Evolutionary conservation across 2,329 filamentous ascomycete species (phyloP), one percentile per base, ranked within the genome.

Genomic region (Rhynchosporium agropyri): DNA sequence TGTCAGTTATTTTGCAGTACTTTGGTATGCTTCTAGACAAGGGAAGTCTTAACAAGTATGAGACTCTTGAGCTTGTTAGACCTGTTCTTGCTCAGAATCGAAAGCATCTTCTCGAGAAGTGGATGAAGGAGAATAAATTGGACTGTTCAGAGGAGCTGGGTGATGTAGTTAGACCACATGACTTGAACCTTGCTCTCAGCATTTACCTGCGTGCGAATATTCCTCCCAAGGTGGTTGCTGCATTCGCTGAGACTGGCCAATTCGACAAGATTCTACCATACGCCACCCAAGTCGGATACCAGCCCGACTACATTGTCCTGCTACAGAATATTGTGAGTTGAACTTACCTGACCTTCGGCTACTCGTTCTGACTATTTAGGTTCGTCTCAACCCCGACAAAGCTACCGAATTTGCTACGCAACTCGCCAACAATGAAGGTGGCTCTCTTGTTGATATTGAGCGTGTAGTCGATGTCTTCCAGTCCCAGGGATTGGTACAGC

Each of bases 401-500:
- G 94, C 91, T 67, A 87, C 91, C 0, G 95, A 99, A 74, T 98
- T 99, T 72, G 96, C 95, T 28, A 90, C 90, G n/a, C 86, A 91
- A 67, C 84, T 99, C 65, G 94, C 91, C 49, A 97, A 95, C 76
- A 89, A 95, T 71, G 91, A 96, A 74, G 87, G 88, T 64, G 93
- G 92, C 31, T 89, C 93, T 29, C 80, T 97, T 63, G 89, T 99
- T 69, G 95, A 98, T 71, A 86, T 98, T 62, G 92, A 97, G 75
- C 91, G 94, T 53, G 93, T 97, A 29, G 92, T 97, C 55, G 95
- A 99, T 76, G 92, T 99, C 64, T 99, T 99, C 88, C 90, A 97
- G 78, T 93, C 93, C 9, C 95, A 99, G 77, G 93, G 92, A 73
- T 95, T 98, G 92, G 86, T 98, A 56, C 96, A 98, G 76, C 92